Conservation (phyloP, 2,329 filamentous ascomycete genomes). For the Trichoderma sp. region DNA sequence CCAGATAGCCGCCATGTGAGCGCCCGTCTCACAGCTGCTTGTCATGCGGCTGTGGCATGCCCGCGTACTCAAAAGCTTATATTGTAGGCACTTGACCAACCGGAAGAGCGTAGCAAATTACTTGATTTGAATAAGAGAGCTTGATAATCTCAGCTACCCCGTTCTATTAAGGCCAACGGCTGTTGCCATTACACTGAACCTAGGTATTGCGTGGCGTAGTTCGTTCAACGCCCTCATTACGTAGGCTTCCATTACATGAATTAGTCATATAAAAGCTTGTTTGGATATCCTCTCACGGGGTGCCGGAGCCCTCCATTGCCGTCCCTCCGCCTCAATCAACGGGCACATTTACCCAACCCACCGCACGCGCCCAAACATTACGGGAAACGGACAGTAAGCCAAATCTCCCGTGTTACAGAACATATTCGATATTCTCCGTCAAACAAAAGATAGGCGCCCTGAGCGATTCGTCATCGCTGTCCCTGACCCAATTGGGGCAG, state of each 20-base stretch:
- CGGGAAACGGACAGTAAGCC: not conserved
- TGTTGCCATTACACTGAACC: not conserved
- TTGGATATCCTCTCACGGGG: not conserved
- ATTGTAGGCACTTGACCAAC: not conserved
- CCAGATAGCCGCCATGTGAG: not conserved
- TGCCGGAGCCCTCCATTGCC: not conserved
- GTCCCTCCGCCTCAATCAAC: not conserved
- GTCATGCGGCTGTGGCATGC: not conserved
- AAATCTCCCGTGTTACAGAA: not conserved
- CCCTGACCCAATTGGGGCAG: not conserved
- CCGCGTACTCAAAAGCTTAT: not conserved
- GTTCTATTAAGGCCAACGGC: not conserved
- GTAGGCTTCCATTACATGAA: not conserved
- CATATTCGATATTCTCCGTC: not conserved
- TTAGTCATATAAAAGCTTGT: not conserved
- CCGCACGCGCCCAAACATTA: not conserved
- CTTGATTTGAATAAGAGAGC: not conserved
- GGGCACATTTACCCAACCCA: not conserved
- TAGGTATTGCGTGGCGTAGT: not conserved
- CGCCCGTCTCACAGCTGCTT: not conserved
- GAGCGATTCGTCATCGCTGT: not conserved
- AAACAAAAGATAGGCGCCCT: not conserved
- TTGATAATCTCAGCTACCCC: not conserved
- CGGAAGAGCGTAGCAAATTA: not conserved
- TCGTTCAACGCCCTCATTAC: not conserved